Conservation (phyloP, 1,284 basidiomycete genomes). For the Pseudozyma flocculosa region DNA sequence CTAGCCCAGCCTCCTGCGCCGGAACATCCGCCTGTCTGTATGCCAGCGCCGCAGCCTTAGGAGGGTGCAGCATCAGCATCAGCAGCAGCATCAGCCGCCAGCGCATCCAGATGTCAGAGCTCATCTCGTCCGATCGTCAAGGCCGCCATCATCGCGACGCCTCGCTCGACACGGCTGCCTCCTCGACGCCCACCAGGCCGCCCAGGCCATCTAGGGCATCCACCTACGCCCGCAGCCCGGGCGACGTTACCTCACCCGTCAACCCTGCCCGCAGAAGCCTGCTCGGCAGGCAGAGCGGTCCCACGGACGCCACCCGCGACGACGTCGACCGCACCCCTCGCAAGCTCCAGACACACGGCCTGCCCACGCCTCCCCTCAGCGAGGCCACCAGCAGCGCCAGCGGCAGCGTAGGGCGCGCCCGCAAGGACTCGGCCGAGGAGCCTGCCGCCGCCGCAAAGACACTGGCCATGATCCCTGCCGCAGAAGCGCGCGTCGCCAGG, state of each 20-base stretch:
- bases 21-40: too few relatives aligned
- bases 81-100: too few relatives aligned
- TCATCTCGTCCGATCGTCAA: too few relatives aligned
- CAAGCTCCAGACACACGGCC: conserved; percentile 2
- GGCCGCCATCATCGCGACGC: too few relatives aligned
- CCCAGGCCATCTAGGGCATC: not conserved
- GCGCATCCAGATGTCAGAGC: too few relatives aligned
- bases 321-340: conserved; percentile 1
- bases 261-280: too few relatives aligned
- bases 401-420: conserved; percentile 18
- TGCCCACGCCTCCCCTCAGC: conserved; percentile 34
- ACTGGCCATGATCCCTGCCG: not conserved
- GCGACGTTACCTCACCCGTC: too few relatives aligned
- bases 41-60: too few relatives aligned
- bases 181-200: not conserved
- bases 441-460: conserved; percentile 3
- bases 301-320: not conserved
- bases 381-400: conserved; percentile 25
- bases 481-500: conserved; percentile 5
- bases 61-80: too few relatives aligned
- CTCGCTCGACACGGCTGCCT: not conserved
- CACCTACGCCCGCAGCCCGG: too few relatives aligned
- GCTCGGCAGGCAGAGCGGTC: too few relatives aligned
- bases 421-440: conserved; percentile 13
- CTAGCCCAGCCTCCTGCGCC: too few relatives aligned